A percentile compares a stretch with the other conserved stretches of the same genome.
phyloP scores from a whole-genome alignment of 2,329 filamentous ascomycete genomes.

The Emericellopsis cladophorae region DNA sequence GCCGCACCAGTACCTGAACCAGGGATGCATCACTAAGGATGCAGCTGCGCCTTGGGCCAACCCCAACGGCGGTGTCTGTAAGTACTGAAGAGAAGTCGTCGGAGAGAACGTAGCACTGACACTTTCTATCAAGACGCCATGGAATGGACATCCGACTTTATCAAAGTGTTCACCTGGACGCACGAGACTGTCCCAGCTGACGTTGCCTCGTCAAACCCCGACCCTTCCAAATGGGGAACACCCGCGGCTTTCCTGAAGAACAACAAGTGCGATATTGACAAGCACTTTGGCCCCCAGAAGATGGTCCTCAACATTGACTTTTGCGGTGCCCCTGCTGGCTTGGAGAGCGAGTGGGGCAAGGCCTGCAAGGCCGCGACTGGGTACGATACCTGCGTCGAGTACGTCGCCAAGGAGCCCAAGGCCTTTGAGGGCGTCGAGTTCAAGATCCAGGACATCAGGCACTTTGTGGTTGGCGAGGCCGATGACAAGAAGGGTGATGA shows the following conservation, averaged over 20 bases:
- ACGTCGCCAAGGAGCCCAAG: constrained; percentile 20
- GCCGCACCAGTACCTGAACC: constrained; percentile 17
- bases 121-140: constrained; percentile 17
- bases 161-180: constrained; percentile 28
- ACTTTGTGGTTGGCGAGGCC: too few species aligned
- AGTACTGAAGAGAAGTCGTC: constrained; percentile 22
- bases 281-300: constrained; percentile 51
- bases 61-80: constrained; percentile 24
- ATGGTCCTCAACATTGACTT: constrained; percentile 66
- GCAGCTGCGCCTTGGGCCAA: constrained; percentile 23
- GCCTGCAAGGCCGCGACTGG: constrained; percentile 11
- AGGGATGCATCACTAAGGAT: constrained; percentile 28
- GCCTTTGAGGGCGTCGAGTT: constrained; percentile 25
- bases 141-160: constrained; percentile 25
- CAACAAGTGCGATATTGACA: constrained; percentile 47
- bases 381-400: constrained; percentile 18
- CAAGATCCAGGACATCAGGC: constrained; percentile 30
- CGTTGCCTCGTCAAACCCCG: not conserved
- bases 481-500: too few species aligned
- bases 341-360: constrained; percentile 12
- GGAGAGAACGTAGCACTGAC: not conserved
- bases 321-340: constrained; percentile 57
- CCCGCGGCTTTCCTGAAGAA: constrained; percentile 50
- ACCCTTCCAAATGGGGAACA: constrained; percentile 51
- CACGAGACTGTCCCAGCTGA: constrained; percentile 13